Evolutionary conservation across 495 filamentous ascomycete species (phyloP), one percentile per base, ranked within the genome.

Genomic region (Collariella sp.): DNA sequence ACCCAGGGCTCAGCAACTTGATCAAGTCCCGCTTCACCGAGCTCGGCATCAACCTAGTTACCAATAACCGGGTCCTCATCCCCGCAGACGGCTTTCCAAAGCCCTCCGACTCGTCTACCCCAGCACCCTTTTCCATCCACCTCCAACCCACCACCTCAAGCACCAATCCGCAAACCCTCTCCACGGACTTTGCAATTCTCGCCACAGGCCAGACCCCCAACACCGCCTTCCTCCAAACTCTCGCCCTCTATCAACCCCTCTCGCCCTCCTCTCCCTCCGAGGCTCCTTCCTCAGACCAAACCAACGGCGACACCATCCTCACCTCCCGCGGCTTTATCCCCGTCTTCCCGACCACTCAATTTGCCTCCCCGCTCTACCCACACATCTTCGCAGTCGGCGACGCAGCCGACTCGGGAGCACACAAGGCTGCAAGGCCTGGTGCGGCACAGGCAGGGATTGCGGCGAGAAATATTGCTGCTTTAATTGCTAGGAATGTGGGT

Each of bases 381-480:
- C 41, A 65, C 22, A 55, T 83, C 3, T 84, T 78, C 50, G 80
- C 79, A 0, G 70, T 82, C 10, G 82, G 82, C 2, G 82, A 85
- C 60, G 76, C 83, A 26, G 80, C 80, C 18, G 76, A 80, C 33
- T 78, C 79, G 0, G 74, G 75, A 3, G 72, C 76, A 2, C 62
- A 76, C 44, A 83, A 80, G 55, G 80, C 77, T 12, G 79, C 78
- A 1, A 62, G 77, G 26, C 77, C 81, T 1, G 75, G 76, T 5
- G 52, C 67, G 0, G 66, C 67, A 5, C 81, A 84, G 61, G 77
- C 77, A 0, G 73, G 68, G 2, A 70, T 81, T n/a, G 78, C 77
- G 9, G 72, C 72, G 6, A 70, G 68, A 54, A 84, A 84, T 49
- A 79, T 84, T 7, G 53, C 69, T n/a, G 57, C 66, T 5, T 40